A percentile compares a stretch with the other conserved stretches of the same genome.
Conservation (phyloP, 2,329 filamentous ascomycete genomes). For the Bipolaris victoriae region DNA sequence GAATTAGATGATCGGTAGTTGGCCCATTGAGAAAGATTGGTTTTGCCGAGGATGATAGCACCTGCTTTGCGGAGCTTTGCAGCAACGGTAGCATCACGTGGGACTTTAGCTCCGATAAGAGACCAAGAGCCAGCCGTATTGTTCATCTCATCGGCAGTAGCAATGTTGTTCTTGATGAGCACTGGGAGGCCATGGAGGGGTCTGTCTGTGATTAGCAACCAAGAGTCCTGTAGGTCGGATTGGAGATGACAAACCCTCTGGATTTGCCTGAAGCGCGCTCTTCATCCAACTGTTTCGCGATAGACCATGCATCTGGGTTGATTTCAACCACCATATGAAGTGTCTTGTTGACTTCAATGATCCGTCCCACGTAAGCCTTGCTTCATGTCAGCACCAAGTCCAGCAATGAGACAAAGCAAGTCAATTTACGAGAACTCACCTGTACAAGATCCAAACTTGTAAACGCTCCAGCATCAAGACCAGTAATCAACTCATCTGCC, state of each 20-base stretch:
- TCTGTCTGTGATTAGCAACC: conserved; percentile 32
- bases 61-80: conserved; percentile 66
- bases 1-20: conserved; percentile 65
- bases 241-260: conserved; percentile 49
- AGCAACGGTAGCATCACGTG: conserved; percentile 64
- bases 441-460: conserved; percentile 63
- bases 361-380: conserved; percentile 59
- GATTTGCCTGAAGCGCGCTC: conserved; percentile 56
- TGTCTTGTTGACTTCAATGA: conserved; percentile 59
- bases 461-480: conserved; percentile 58
- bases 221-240: background rate
- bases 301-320: conserved; percentile 61
- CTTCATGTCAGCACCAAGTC: conserved; percentile 6
- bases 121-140: conserved; percentile 70
- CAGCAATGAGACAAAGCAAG: background rate
- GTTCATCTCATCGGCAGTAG: conserved; percentile 66
- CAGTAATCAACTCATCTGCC: conserved; percentile 57
- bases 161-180: conserved; percentile 71
- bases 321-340: conserved; percentile 61
- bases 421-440: conserved; percentile 11
- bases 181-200: conserved; percentile 70
- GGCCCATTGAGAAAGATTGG: conserved; percentile 69
- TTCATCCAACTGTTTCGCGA: conserved; percentile 57
- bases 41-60: conserved; percentile 69
- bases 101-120: conserved; percentile 64